Base-by-base conservation (phyloP, 139 green algal genomes). In the Nannochloris sp. region DNA sequence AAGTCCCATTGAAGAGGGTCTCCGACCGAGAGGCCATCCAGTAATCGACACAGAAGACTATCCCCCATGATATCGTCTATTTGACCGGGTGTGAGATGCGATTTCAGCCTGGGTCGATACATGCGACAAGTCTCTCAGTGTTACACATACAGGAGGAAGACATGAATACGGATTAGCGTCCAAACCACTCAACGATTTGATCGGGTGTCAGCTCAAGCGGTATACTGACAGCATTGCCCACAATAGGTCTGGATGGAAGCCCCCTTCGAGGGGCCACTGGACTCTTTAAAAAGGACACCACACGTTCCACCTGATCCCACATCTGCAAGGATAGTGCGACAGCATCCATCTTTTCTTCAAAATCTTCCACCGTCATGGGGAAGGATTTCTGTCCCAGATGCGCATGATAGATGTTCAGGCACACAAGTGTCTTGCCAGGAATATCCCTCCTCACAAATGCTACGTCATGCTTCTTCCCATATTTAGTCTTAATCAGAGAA, bases 371-470 rank as follows among this genome's bases (percentile, higher is more conserved):
- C 3, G 8, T 68, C 71, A 82, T 76, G 6, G 75, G 75, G 59
- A 82, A 82, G 54, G 44, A 64, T 23, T 65, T 70, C 72, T 80
- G 71, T 29, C 53, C 70, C 11, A 79, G 66, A 61, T 79, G 62
- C 11, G 55, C 27, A 49, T 60, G n/a, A 6, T 53, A 65, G 16
- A 71, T 43, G 31, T 75, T 75, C 18, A 75, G 55, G 31, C 48
- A 60, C 27, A 75, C 65, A 12, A 75, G 44, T 23, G 69, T 71
- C 55, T 75, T 75, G 21, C 40, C 21, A 44, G 24, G 16, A 40
- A 76, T 54, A 62, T 78, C 61, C 19, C 71, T 57, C 36, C 66
- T 61, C 19, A 79, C 67, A 40, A 78, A 73, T 11, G 60, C 58
- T 2, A 81, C 48, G 29, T 81, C 74, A 29, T 75, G 67, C 2